Base-by-base conservation (phyloP, 2,329 filamentous ascomycete species). In the Corniculantispora saksenae region DNA sequence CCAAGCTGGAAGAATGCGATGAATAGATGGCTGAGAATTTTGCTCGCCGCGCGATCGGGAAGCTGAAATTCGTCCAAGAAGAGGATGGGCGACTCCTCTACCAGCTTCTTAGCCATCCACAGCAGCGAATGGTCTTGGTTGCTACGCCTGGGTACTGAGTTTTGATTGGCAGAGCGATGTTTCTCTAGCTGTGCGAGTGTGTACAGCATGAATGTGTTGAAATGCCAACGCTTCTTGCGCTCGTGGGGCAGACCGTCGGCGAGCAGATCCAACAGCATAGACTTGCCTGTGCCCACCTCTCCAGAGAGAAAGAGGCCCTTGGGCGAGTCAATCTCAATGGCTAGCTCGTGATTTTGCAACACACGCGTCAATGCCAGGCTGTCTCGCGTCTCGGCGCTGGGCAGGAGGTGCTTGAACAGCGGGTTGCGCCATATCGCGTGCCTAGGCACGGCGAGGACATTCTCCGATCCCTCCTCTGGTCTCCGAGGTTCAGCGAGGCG, bases 51-150 rank as follows among this genome's bases (percentile, higher is more conserved):
- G 68, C 90, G 84, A 75, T 94, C 92, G 0, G 92, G 92, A 45
- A 95, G 83, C 73, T 95, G 92, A 67, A 95, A 94, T 73, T 95
- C 91, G 70, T 94, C 91, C 2, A 94, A 77, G 70, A 95, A 95
- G 17, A 94, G 76, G 40, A 94, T 91, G 0, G 91, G 91, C 13
- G 88, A 90, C 15, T 86, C 89, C 63, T 91, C 85, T 15, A 93
- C 86, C 73, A 94, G 86, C 66, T 94, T 91, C 70, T 89, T 88
- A 38, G 91, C 91, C 72, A 94, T 82, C 83, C 87, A 89, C 1
- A 94, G 77, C 27, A 94, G 75, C 0, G 90, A 91, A 75, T 93
- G 88, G 65, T 93, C 70, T 69, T 75, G 75, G 68, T 66, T 69
- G 61, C 67, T 17, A 69, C 43, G 61, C 9, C 63, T 9, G 3